Base-by-base conservation (phyloP, 2,329 filamentous ascomycete genomes). In the Davidsoniella eucalypti region DNA sequence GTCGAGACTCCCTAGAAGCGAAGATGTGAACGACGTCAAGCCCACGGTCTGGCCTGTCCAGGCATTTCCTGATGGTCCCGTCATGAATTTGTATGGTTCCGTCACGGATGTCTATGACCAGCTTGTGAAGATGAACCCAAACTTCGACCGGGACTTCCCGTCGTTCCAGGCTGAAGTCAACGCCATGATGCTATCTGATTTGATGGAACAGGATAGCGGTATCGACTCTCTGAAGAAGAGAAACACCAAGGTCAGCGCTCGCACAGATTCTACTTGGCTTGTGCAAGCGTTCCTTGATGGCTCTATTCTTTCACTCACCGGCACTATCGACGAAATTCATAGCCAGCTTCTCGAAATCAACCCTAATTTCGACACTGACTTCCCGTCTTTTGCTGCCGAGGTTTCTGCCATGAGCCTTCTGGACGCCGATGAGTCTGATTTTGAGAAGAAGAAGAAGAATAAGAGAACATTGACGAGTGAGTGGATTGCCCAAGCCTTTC, bases 321-420 rank as follows among this genome's bases (percentile, higher is more conserved):
- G 57, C 40, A 57, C 56, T 17, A 41, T 57, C 36, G 36, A 57
- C 49, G 45, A 57, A 26, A 50, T 57, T 7, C 51, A 54, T 50
- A 44, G 29, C 5, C 52, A 55, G 47, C 50, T 56, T 12, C 17
- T 54, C 9, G 23, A 49, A 44, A 42, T 56, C 21, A 56, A 57
- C 49, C 53, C 54, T 16, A 43, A 57, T 47, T 57, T 51, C 47
- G 53, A 57, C 5, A 14, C 42, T 5, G 52, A 56, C 7, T 56
- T 55, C 49, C 29, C 29, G 12, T 33, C 29, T 33, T 33, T 33
- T 5, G 9, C 29, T 12, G 29, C 29, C 2, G 29, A 33, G 12
- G 12, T 3, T 33, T 33, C 29, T 12, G 29, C 8, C 12, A 33
- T 33, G 29, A 33, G 29, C 12, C 29, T 12, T 33, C 8, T 12